phyloP scores from a whole-genome alignment of 2,329 filamentous ascomycete species.

The Westerdykella aurantiaca region DNA sequence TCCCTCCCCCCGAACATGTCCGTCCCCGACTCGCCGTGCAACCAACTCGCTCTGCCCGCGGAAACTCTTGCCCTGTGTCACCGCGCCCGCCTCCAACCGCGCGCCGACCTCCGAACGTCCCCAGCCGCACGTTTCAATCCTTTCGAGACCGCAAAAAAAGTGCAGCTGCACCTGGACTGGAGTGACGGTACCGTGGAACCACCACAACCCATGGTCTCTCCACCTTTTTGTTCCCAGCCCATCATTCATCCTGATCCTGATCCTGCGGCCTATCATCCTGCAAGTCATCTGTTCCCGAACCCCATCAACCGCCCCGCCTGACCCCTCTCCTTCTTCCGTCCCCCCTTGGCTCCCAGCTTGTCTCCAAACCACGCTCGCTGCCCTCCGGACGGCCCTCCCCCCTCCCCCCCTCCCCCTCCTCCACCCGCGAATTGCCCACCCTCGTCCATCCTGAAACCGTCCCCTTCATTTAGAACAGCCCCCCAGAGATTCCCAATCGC shows the following conservation, averaged over 20 bases:
- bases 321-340: conserved; percentile 36
- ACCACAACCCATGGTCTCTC: conserved; percentile 20
- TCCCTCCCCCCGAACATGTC: conserved; percentile 36
- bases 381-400: conserved; percentile 9
- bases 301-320: conserved; percentile 32
- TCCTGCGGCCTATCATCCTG: conserved; percentile 14
- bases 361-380: conserved; percentile 27
- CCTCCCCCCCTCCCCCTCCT: conserved; percentile 13
- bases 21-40: conserved; percentile 25
- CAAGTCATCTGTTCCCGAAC: conserved; percentile 38
- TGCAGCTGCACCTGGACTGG: conserved; percentile 16
- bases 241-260: conserved; percentile 15
- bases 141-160: conserved; percentile 13
- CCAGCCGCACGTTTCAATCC: conserved; percentile 33
- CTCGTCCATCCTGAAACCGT: conserved; percentile 58
- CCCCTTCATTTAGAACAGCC: conserved; percentile 69
- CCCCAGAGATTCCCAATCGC: conserved; percentile 65
- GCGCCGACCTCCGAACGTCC: conserved; percentile 15
- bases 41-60: conserved; percentile 16
- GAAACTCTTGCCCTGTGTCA: conserved; percentile 28
- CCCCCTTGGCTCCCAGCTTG: conserved; percentile 25
- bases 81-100: conserved; percentile 18
- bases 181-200: conserved; percentile 33
- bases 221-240: conserved; percentile 22
- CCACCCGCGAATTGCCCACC: conserved; percentile 32